A percentile compares a stretch with the other conserved stretches of the same genome.
Conservation (phyloP, 768 basidiomycete species). For the Leccinum truebloodii region DNA sequence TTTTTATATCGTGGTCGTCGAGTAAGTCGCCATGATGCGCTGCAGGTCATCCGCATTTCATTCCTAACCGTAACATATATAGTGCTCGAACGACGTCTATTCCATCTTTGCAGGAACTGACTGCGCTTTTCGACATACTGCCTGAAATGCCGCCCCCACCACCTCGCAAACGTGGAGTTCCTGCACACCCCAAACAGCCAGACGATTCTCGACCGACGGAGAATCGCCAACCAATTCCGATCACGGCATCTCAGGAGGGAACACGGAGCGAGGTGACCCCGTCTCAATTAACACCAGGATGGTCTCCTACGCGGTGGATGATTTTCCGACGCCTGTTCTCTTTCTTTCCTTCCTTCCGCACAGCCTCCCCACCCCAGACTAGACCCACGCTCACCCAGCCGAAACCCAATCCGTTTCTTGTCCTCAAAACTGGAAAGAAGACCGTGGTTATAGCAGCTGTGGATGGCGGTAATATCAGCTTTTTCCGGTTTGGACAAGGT, state of each 20-base stretch:
- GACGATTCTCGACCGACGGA: not conserved
- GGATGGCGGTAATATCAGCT: slow-evolving; percentile 83
- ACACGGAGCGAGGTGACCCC: not conserved
- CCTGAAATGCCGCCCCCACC: slow-evolving; percentile 64
- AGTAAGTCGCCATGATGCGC: slow-evolving; percentile 50
- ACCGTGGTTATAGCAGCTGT: slow-evolving; percentile 69
- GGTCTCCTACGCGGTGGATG: not conserved
- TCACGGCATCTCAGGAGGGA: slow-evolving; percentile 6
- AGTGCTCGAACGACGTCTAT: slow-evolving; percentile 84
- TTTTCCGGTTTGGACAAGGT: slow-evolving; percentile 86
- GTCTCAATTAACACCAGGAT: slow-evolving; percentile 1
- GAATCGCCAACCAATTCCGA: slow-evolving; percentile 6
- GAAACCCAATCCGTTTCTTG: slow-evolving; percentile 72
- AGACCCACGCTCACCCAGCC: slow-evolving; percentile 32
- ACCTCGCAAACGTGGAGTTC: slow-evolving; percentile 43
- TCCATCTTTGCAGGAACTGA: slow-evolving; percentile 79
- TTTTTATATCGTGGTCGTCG: slow-evolving; percentile 82
- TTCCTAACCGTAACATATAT: slow-evolving; percentile 9
- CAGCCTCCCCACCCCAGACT: slow-evolving; percentile 17
- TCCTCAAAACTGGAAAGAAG: slow-evolving; percentile 82
- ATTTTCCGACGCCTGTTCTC: slow-evolving; percentile 10
- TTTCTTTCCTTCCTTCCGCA: slow-evolving; percentile 8
- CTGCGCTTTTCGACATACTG: slow-evolving; percentile 65
- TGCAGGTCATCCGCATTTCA: not conserved
- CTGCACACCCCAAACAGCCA: slow-evolving; percentile 5